These are phyloP conservation scores for Vanrija humicola DNA, from an alignment of 1,284 basidiomycete species.

Conservation along the genomic window DNA sequence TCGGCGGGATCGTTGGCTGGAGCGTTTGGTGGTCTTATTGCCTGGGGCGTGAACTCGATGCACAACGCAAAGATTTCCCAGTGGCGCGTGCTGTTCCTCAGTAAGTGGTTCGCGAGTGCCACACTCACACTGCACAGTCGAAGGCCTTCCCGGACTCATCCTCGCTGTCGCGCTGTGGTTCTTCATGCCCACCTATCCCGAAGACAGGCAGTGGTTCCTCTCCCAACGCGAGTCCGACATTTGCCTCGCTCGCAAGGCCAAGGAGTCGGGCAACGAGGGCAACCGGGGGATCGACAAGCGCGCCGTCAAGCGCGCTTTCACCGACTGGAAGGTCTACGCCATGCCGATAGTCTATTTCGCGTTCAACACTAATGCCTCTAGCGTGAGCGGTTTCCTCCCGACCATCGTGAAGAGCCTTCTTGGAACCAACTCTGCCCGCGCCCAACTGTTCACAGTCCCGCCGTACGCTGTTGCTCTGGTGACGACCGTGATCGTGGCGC, in stretches of 20 bases:
- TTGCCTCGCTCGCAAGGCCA: slow-evolving; percentile 66
- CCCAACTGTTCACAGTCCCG: slow-evolving; percentile 64
- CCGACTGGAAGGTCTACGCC: slow-evolving; percentile 53
- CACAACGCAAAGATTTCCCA: slow-evolving; percentile 7
- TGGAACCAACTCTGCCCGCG: slow-evolving; percentile 50
- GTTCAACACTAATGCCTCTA: neutral
- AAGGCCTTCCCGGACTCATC: slow-evolving; percentile 48
- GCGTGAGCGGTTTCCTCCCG: slow-evolving; percentile 66
- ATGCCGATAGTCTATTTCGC: slow-evolving; percentile 64
- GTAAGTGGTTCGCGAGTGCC: slow-evolving; percentile 49
- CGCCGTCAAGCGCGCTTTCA: slow-evolving; percentile 57
- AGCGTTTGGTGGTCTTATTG: slow-evolving; percentile 29
- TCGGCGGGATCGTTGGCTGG: slow-evolving; percentile 31
- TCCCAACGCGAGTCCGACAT: slow-evolving; percentile 64
- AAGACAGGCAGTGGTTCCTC: slow-evolving; percentile 60
- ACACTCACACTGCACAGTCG: neutral
- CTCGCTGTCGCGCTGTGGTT: slow-evolving; percentile 62
- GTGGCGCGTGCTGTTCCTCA: slow-evolving; percentile 9
- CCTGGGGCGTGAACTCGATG: slow-evolving; percentile 19
- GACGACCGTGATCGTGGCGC: slow-evolving; percentile 34
- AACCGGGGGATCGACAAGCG: slow-evolving; percentile 26
- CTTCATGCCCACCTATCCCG: slow-evolving; percentile 67
- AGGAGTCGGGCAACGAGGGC: slow-evolving; percentile 60
- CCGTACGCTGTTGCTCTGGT: slow-evolving; percentile 68
- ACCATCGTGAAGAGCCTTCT: slow-evolving; percentile 62